Conservation (phyloP, 208 protist species). For the Phytomonas francai region DNA sequence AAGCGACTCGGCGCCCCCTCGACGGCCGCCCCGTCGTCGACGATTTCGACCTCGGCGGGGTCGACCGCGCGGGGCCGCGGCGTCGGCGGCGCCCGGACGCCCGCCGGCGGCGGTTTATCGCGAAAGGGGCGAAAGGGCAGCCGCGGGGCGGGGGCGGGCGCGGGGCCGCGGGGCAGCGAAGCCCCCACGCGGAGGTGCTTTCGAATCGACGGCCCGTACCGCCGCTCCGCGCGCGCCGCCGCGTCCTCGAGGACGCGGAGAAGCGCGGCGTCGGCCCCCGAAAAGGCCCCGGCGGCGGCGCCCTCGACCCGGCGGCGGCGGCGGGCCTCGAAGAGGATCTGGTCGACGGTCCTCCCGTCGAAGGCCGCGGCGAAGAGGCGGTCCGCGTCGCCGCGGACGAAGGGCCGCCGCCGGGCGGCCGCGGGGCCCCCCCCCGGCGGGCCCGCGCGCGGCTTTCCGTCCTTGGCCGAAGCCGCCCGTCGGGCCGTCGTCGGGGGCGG, state of each 20-base stretch:
- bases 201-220: constrained; percentile 58
- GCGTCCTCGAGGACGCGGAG: constrained; percentile 52
- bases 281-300: neutral
- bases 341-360: constrained; percentile 71
- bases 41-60: neutral
- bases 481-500: neutral
- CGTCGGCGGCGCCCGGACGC: constrained; percentile 39
- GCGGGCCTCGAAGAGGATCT: constrained; percentile 73
- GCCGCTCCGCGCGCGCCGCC: constrained; percentile 30
- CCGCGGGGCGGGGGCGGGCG: constrained; percentile 27
- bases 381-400: constrained; percentile 76
- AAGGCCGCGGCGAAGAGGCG: constrained; percentile 78
- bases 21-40: neutral
- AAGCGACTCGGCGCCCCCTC: constrained; percentile 14
- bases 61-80: constrained; percentile 30
- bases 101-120: constrained; percentile 33
- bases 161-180: constrained; percentile 12
- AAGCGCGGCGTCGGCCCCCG: constrained; percentile 43
- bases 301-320: constrained; percentile 24
- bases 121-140: constrained; percentile 82
- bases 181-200: constrained; percentile 21
- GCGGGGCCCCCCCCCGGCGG: neutral
- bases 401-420: constrained; percentile 23
- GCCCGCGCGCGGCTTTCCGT: neutral
- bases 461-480: neutral